Evolutionary conservation across 2,329 filamentous ascomycete species (phyloP).

Genomic region (Calonectria naviculata): DNA sequence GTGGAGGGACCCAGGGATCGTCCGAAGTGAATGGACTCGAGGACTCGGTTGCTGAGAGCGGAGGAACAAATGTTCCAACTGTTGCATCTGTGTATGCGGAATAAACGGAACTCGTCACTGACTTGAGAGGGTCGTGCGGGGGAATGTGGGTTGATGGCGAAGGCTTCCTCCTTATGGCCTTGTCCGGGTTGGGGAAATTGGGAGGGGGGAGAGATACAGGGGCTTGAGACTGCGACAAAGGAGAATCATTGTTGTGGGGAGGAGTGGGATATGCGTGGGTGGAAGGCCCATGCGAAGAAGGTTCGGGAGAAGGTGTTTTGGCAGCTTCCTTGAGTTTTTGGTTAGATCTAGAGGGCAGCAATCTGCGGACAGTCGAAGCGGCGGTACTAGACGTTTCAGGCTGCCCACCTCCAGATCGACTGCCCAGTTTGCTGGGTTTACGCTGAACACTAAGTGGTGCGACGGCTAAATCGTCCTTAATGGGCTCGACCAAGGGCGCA

Average conservation of each 20-base stretch:
- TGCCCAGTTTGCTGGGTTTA: conserved; percentile 58
- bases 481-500: conserved; percentile 70
- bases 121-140: conserved; percentile 44
- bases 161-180: conserved; percentile 59
- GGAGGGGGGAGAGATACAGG: conserved; percentile 31
- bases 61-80: conserved; percentile 25
- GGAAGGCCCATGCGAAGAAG: conserved; percentile 22
- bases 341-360: conserved; percentile 48
- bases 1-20: conserved; percentile 60
- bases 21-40: conserved; percentile 36
- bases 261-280: conserved; percentile 48
- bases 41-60: conserved; percentile 23
- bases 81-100: conserved; percentile 43
- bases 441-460: conserved; percentile 67
- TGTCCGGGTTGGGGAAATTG: conserved; percentile 43
- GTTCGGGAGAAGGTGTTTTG: conserved; percentile 38
- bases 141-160: conserved; percentile 44
- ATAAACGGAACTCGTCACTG: conserved; percentile 50
- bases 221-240: conserved; percentile 36
- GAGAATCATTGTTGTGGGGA: conserved; percentile 43
- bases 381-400: conserved; percentile 49
- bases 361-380: conserved; percentile 47
- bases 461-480: conserved; percentile 68
- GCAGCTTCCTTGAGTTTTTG: conserved; percentile 43
- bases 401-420: conserved; percentile 40